Percentiles rank a stretch among this genome's conserved stretches.
Conservation (phyloP, 768 basidiomycete genomes). For the Piloderma croceum region DNA sequence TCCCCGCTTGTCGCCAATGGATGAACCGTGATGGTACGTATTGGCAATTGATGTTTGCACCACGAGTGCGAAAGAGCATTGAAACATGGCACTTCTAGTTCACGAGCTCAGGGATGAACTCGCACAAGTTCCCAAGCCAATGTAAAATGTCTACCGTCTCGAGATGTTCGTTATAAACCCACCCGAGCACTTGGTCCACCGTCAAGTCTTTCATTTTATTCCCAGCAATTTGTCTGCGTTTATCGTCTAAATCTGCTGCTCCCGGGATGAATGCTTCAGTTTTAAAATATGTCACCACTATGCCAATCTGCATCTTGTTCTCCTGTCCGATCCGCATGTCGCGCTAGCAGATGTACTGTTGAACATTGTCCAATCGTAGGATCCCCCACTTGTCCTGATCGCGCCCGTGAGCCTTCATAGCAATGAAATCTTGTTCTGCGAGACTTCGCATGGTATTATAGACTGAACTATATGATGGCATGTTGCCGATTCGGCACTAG, state of each 20-base stretch:
- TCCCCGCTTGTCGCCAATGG: constrained; percentile 2
- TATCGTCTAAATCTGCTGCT: constrained; percentile 9
- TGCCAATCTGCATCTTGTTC: constrained; percentile 10
- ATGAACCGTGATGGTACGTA: not conserved
- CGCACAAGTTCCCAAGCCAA: constrained; percentile 15
- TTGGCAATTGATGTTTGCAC: no score
- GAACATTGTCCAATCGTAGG: constrained; percentile 11
- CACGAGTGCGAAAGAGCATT: constrained; percentile 3
- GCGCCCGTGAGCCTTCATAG: not conserved
- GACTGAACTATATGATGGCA: constrained; percentile 1
- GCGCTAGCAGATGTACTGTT: constrained; percentile 9
- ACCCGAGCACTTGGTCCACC: constrained; percentile 4
- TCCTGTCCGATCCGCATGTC: constrained; percentile 13
- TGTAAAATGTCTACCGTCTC: constrained; percentile 7
- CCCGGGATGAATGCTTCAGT: not conserved
- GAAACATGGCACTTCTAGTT: constrained; percentile 1
- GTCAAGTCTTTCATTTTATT: constrained; percentile 5
- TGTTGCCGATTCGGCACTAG: not conserved
- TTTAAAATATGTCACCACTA: constrained; percentile 7
- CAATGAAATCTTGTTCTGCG: not conserved
- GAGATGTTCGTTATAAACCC: constrained; percentile 5
- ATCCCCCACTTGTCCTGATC: constrained; percentile 3
- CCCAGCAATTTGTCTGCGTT: not conserved
- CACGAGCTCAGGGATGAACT: constrained; percentile 9
- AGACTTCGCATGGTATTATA: not conserved